These are phyloP conservation scores for Arthrobotrys musiformis DNA, from an alignment of 2,329 filamentous ascomycete genomes.

Conservation along the genomic window DNA sequence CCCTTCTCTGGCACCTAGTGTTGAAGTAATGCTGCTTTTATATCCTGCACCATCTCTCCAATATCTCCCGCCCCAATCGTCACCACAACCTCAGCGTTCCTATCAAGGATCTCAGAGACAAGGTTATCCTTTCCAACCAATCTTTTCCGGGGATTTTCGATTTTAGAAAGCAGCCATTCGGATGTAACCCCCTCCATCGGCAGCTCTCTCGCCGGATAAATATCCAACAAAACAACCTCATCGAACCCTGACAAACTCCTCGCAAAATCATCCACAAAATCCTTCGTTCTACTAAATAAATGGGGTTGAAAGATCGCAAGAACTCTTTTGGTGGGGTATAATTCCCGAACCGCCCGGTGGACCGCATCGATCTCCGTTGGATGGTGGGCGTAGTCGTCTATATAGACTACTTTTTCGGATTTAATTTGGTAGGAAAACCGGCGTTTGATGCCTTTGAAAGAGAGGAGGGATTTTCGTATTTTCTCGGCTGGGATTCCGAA, in stretches of 20 bases:
- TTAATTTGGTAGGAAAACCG: constrained; percentile 6
- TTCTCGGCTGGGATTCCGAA: background rate
- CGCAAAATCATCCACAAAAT: constrained; percentile 12
- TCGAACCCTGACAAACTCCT: constrained; percentile 5
- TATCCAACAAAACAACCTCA: background rate
- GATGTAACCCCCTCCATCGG: constrained; percentile 3
- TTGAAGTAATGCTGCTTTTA: background rate
- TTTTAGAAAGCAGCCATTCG: background rate
- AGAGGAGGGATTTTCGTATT: background rate
- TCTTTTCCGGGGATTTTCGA: background rate
- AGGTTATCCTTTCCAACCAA: background rate
- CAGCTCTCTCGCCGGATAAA: constrained; percentile 1
- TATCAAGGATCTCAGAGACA: background rate
- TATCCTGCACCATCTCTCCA: constrained; percentile 3
- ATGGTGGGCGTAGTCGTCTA: constrained; percentile 7
- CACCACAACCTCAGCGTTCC: background rate
- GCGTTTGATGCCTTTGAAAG: background rate
- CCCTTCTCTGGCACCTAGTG: background rate
- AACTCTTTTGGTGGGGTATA: background rate
- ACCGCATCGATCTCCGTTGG: constrained; percentile 11
- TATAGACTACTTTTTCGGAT: background rate
- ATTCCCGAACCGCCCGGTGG: constrained; percentile 3
- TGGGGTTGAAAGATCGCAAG: constrained; percentile 19
- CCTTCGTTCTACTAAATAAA: constrained; percentile 19
- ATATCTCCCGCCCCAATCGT: constrained; percentile 17